These are phyloP conservation scores for Podospora bellae-mahoneyi DNA, from an alignment of 495 filamentous ascomycete genomes.

Conservation along the genomic window DNA sequence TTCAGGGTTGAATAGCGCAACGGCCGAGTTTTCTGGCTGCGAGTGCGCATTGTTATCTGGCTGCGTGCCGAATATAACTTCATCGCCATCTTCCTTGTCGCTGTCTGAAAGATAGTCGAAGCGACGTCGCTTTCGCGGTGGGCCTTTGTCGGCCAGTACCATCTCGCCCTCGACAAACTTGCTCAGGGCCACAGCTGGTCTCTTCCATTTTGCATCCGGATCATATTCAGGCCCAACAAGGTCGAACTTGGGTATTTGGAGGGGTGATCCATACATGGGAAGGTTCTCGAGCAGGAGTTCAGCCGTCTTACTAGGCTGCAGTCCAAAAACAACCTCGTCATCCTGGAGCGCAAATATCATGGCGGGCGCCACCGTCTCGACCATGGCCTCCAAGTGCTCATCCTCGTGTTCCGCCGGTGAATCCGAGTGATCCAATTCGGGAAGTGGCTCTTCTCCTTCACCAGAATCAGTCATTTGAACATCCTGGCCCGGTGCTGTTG, in stretches of 20 bases:
- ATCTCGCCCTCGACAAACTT: conserved; percentile 84
- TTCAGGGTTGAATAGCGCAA: conserved; percentile 84
- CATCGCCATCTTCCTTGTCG: conserved; percentile 55
- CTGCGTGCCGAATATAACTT: conserved; percentile 44
- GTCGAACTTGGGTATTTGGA: conserved; percentile 54
- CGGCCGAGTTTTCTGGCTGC: conserved; percentile 69
- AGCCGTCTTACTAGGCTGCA: conserved; percentile 69
- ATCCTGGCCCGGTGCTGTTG: conserved; percentile 19
- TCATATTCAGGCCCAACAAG: conserved; percentile 54
- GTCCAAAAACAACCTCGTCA: conserved; percentile 75
- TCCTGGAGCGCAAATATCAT: conserved; percentile 77
- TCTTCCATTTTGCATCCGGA: conserved; percentile 69
- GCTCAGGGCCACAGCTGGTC: conserved; percentile 74
- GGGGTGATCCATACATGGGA: conserved; percentile 69
- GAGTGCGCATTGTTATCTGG: conserved; percentile 41
- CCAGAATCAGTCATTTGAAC: conserved; percentile 27
- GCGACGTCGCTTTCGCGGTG: conserved; percentile 70
- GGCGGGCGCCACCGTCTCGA: conserved; percentile 58
- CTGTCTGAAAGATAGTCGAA: conserved; percentile 73
- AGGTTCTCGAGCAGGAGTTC: conserved; percentile 84
- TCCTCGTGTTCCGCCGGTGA: conserved; percentile 48
- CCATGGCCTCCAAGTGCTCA: conserved; percentile 40
- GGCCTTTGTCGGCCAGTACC: conserved; percentile 59
- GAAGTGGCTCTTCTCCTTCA: conserved; percentile 48
- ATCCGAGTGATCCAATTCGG: conserved; percentile 63